Base-by-base conservation (phyloP, 1,284 basidiomycete genomes). In the Malassezia restricta region DNA sequence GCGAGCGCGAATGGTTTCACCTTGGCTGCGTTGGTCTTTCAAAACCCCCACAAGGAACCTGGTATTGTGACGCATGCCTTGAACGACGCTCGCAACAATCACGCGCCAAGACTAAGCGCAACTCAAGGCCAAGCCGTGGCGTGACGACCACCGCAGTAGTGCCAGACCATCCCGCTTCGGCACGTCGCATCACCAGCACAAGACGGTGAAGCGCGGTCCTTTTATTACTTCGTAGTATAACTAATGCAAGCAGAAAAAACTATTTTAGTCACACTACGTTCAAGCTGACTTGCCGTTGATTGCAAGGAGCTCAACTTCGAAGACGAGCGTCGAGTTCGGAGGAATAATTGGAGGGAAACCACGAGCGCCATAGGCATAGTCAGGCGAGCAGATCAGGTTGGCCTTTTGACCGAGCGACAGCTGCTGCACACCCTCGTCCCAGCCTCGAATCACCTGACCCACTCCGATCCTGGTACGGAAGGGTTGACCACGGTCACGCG, bases 1-100 rank as follows among this genome's bases (percentile, higher is more conserved):
- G 92, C 75, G 82, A 85, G 67, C 78, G 80, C 51, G 91, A 96
- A 83, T 96, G 92, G 92, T 88, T 86, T 73, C 86, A 88, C 69
- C 73, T 84, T 20, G 78, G 73, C 7, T 88, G 86, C 65, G 81
- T 82, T 5, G 82, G 80, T 17, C 75, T 86, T 40, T 76, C 75
- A 27, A 78, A 79, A 53, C 76, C 78, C 27, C 85, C 83, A 0
- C 78, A 78, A 57, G 80, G 79, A 24, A 80, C 79, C 51, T 87
- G 86, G 86, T 86, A 79, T 63, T 87, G 85, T 73, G 65, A 69
- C 38, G 65, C 65, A n/a, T 71, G 68, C 51, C 44, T 64, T 37
- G 66, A 66, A 43, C 51, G 64, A 1, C 56, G 66, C 39, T 33
- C 49, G 17, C 40, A 54, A 20, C 51, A 54, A 14, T 45, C 52